A percentile compares a stretch with the other conserved stretches of the same genome.
These are phyloP conservation scores for Populus trichocarpa DNA, from an alignment of 441 rosid genomes.

Conservation along the genomic window DNA sequence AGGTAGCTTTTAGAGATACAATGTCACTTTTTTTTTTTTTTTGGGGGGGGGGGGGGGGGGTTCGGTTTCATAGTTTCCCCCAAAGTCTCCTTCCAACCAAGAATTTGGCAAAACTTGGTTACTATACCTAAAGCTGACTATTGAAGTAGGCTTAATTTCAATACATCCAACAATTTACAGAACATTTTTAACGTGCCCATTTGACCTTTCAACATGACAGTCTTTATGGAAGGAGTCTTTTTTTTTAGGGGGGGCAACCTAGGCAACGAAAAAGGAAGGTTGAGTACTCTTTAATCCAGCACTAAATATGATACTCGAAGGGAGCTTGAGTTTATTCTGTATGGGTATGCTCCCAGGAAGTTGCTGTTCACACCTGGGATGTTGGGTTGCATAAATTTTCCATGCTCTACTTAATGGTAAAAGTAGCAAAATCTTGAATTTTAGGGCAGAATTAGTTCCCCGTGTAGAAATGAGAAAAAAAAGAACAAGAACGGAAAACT, in stretches of 20 bases:
- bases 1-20: too few relatives aligned
- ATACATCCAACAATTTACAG: background rate
- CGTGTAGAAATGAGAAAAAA: background rate
- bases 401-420: background rate
- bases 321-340: background rate
- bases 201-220: too few relatives aligned
- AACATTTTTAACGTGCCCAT: background rate
- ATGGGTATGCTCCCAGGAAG: background rate
- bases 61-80: background rate
- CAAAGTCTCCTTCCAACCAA: background rate
- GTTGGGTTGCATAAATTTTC: background rate
- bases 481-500: too few relatives aligned
- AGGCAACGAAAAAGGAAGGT: too few relatives aligned
- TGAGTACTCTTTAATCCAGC: too few relatives aligned
- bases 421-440: background rate
- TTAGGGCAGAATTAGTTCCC: background rate
- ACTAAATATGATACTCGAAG: background rate
- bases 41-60: too few relatives aligned
- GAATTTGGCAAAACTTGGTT: background rate
- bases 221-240: too few relatives aligned
- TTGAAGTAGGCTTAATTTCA: background rate
- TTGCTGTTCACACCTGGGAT: background rate
- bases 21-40: too few relatives aligned
- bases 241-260: too few relatives aligned
- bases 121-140: background rate